phyloP scores from a whole-genome alignment of 352 stramenopile genomes.

The Phytopythium oedochilum region DNA sequence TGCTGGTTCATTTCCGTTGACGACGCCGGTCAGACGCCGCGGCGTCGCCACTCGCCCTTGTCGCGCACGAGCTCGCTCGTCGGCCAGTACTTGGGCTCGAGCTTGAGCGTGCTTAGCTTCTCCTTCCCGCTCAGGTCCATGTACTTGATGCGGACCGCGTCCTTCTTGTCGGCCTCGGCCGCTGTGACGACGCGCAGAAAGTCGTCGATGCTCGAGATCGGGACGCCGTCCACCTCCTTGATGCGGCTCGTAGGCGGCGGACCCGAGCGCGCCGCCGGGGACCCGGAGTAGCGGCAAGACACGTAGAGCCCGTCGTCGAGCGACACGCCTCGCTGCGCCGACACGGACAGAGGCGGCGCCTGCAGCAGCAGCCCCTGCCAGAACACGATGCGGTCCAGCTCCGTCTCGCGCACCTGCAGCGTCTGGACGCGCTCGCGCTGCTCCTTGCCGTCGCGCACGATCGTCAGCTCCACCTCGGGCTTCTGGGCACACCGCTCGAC shows the following conservation, averaged over 20 bases:
- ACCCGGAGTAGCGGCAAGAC: slow-evolving; percentile 85
- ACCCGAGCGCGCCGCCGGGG: slow-evolving; percentile 84
- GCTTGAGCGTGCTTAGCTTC: slow-evolving; percentile 83
- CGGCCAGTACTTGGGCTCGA: slow-evolving; percentile 89
- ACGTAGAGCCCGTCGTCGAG: slow-evolving; percentile 84
- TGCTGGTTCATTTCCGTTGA: too few relatives aligned
- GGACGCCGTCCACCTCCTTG: slow-evolving; percentile 86
- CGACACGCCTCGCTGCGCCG: slow-evolving; percentile 76
- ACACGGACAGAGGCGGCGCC: slow-evolving; percentile 82
- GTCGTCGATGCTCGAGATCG: slow-evolving; percentile 86
- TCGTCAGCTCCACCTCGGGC: slow-evolving; percentile 69
- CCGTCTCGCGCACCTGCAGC: slow-evolving; percentile 73
- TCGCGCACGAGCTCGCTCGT: slow-evolving; percentile 78
- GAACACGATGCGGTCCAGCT: slow-evolving; percentile 90
- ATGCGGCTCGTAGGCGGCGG: slow-evolving; percentile 87
- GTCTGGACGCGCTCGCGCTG: slow-evolving; percentile 70
- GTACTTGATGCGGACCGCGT: slow-evolving; percentile 89
- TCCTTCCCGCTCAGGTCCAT: slow-evolving; percentile 86
- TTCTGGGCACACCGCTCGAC: slow-evolving; percentile 83
- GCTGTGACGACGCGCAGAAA: slow-evolving; percentile 73
- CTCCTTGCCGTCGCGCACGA: slow-evolving; percentile 81
- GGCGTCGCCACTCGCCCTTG: slow-evolving; percentile 72
- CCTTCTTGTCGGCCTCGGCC: slow-evolving; percentile 42
- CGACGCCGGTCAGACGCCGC: slow-evolving; percentile 27
- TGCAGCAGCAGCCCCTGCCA: slow-evolving; percentile 91